A percentile compares a stretch with the other conserved stretches of the same genome.
phyloP scores from a whole-genome alignment of 1,284 basidiomycete genomes.

The Apiotrichum gamsii region DNA sequence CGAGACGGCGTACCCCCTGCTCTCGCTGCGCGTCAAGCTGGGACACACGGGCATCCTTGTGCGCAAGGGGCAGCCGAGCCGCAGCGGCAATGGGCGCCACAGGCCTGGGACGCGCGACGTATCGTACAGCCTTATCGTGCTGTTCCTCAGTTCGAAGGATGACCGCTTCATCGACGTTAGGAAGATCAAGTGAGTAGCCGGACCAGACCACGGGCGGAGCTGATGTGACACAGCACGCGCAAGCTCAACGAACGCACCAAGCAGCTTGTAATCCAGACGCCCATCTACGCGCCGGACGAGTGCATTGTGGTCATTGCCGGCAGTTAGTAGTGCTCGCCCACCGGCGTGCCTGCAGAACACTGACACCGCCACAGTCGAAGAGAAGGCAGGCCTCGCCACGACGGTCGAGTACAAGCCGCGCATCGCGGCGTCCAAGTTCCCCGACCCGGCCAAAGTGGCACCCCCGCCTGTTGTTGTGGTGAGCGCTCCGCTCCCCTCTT shows the following conservation, averaged over 20 bases:
- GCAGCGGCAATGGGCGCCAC: not conserved
- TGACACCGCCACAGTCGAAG: constrained; percentile 27
- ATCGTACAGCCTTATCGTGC: constrained; percentile 14
- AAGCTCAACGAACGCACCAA: constrained; percentile 10
- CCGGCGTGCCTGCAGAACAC: not conserved
- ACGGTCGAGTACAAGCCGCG: constrained; percentile 24
- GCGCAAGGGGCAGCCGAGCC: not conserved
- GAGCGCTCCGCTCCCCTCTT: too few species aligned
- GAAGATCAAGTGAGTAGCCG: constrained; percentile 4
- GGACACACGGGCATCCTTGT: not conserved
- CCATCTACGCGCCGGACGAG: constrained; percentile 8
- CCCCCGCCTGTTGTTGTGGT: too few species aligned
- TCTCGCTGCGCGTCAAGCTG: constrained; percentile 3
- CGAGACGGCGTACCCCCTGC: not conserved
- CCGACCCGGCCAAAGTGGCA: too few species aligned
- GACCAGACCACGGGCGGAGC: too few species aligned
- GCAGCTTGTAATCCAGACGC: constrained; percentile 12
- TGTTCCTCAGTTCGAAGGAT: constrained; percentile 17
- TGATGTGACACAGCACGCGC: constrained; percentile 20
- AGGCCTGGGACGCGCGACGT: not conserved
- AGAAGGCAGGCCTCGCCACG: constrained; percentile 28
- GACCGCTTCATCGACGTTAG: constrained; percentile 16
- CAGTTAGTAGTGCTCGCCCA: constrained; percentile 5
- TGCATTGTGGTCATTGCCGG: constrained; percentile 22
- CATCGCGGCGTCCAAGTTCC: constrained; percentile 17